phyloP scores from a whole-genome alignment of 2,329 filamentous ascomycete genomes.

The Uncinocarpus reesii region DNA sequence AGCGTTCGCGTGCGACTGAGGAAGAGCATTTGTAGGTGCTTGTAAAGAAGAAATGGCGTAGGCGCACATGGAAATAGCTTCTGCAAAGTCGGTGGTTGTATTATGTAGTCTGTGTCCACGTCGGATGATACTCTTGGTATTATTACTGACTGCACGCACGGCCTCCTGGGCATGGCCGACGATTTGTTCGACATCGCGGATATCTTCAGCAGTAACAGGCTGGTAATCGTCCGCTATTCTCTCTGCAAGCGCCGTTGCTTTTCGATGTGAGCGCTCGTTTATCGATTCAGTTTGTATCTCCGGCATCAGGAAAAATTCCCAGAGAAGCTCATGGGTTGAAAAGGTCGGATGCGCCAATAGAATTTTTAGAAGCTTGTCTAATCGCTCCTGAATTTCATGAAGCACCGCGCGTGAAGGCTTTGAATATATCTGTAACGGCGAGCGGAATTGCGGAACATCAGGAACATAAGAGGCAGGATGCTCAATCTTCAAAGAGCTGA shows the following conservation, averaged over 20 bases:
- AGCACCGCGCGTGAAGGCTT: conserved; percentile 80
- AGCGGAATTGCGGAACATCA: conserved; percentile 62
- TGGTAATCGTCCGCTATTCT: conserved; percentile 81
- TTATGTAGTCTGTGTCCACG: conserved; percentile 64
- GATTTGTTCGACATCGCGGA: conserved; percentile 85
- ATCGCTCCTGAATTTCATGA: conserved; percentile 73
- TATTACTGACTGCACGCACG: conserved; percentile 71
- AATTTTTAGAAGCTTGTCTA: conserved; percentile 80
- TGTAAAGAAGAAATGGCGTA: conserved; percentile 43
- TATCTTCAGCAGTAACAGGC: conserved; percentile 59
- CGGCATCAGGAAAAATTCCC: conserved; percentile 97
- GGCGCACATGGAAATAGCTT: conserved; percentile 34
- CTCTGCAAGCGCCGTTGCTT: conserved; percentile 71
- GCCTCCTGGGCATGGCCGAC: conserved; percentile 83
- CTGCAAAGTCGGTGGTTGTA: conserved; percentile 43
- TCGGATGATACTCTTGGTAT: conserved; percentile 71
- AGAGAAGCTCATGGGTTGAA: conserved; percentile 89
- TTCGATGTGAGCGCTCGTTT: conserved; percentile 74
- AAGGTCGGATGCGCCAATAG: conserved; percentile 85
- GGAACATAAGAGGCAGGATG: conserved; percentile 95
- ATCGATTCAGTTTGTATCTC: conserved; percentile 87
- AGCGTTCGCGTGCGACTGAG: conserved; percentile 55
- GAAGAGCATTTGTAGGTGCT: conserved; percentile 51
- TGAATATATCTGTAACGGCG: conserved; percentile 85
- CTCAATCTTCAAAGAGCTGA: conserved; percentile 71